These are phyloP conservation scores for Xanthoparmelia taractica DNA, from an alignment of 495 filamentous ascomycete species.

Conservation along the genomic window DNA sequence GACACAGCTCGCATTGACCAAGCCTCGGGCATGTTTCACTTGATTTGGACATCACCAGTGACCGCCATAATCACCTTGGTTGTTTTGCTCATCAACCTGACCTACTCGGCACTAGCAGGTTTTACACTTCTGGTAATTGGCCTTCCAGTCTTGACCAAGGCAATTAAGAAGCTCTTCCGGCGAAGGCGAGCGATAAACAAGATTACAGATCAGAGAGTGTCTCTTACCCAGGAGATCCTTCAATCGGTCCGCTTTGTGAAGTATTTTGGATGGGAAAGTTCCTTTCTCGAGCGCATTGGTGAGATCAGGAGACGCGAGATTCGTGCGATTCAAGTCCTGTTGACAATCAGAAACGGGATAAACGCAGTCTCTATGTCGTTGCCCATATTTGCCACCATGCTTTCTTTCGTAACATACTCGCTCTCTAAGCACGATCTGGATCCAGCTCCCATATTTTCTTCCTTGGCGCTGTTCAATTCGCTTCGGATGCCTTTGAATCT, in stretches of 20 bases:
- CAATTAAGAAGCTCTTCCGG: constrained; percentile 62
- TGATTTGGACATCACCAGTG: constrained; percentile 80
- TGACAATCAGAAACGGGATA: constrained; percentile 77
- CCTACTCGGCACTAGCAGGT: constrained; percentile 80
- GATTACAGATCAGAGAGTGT: constrained; percentile 83
- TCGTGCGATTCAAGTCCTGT: constrained; percentile 64
- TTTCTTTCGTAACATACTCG: constrained; percentile 88
- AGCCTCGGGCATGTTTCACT: constrained; percentile 78
- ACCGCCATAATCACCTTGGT: constrained; percentile 68
- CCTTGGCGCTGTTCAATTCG: constrained; percentile 84
- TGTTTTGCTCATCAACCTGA: constrained; percentile 74
- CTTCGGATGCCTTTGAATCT: constrained; percentile 84
- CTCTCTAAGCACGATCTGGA: constrained; percentile 62
- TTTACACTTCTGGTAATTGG: constrained; percentile 74
- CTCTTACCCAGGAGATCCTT: constrained; percentile 86
- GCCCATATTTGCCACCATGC: constrained; percentile 88
- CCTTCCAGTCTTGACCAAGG: constrained; percentile 63
- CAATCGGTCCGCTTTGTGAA: constrained; percentile 91
- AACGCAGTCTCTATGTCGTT: constrained; percentile 70
- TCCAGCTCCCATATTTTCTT: constrained; percentile 81
- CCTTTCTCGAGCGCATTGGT: constrained; percentile 69
- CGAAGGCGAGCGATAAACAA: constrained; percentile 76
- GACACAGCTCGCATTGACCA: constrained; percentile 87
- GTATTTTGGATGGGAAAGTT: constrained; percentile 88
- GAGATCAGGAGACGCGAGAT: constrained; percentile 70